These are phyloP conservation scores for Myxozyma neglecta DNA, from an alignment of 805 yeast species.

Conservation along the genomic window DNA sequence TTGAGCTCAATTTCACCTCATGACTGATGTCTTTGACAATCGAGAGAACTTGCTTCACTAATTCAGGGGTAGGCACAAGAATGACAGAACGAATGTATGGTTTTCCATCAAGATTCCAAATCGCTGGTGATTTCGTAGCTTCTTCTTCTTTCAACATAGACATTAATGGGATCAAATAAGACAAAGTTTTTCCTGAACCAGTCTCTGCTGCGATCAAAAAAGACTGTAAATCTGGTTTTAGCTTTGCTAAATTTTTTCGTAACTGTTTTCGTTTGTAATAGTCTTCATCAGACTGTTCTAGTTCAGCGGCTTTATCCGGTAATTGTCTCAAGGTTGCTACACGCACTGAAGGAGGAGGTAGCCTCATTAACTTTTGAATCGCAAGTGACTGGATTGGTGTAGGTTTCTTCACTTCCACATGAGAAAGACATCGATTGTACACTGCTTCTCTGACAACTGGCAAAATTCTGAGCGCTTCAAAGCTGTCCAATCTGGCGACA, in stretches of 20 bases:
- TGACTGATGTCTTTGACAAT: slow-evolving; percentile 38
- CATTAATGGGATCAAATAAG: slow-evolving; percentile 75
- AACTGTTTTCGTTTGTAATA: slow-evolving; percentile 14
- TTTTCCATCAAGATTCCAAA: slow-evolving; percentile 40
- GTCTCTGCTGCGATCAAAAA: slow-evolving; percentile 93
- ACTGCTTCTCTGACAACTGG: slow-evolving; percentile 67
- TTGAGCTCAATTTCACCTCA: slow-evolving; percentile 32
- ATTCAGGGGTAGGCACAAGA: slow-evolving; percentile 86
- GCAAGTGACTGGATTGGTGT: slow-evolving; percentile 84
- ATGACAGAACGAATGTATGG: slow-evolving; percentile 67
- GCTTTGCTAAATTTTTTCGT: slow-evolving; percentile 25
- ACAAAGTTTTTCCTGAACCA: slow-evolving; percentile 95
- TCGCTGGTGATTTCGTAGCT: slow-evolving; percentile 39
- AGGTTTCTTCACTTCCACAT: slow-evolving; percentile 46
- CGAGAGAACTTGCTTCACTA: slow-evolving; percentile 73
- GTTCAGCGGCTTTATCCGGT: not conserved
- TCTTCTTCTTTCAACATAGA: slow-evolving; percentile 66
- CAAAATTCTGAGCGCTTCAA: slow-evolving; percentile 64
- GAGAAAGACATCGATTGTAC: slow-evolving; percentile 49
- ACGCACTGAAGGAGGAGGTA: slow-evolving; percentile 21
- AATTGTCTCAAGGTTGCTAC: slow-evolving; percentile 4
- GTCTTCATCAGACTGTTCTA: slow-evolving; percentile 19
- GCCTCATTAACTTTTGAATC: slow-evolving; percentile 44
- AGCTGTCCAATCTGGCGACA: slow-evolving; percentile 55
- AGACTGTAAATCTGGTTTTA: slow-evolving; percentile 49